Conservation (phyloP, 2,329 filamentous ascomycete genomes). For the Botrytis deweyae region DNA sequence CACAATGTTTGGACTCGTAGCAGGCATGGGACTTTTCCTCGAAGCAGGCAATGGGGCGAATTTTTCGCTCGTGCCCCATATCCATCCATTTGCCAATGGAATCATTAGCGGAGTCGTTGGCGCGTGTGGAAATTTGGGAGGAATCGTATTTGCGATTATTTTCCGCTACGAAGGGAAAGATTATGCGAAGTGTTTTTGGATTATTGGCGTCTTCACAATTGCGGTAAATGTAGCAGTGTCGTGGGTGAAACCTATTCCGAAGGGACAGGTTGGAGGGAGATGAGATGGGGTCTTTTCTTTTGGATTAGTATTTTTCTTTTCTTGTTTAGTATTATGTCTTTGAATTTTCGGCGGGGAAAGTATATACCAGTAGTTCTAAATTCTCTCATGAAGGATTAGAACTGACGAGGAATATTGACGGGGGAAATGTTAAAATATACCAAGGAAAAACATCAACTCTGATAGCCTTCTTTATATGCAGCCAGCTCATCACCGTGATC, state of each 20-base stretch:
- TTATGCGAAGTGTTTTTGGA: constrained; percentile 74
- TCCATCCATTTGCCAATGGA: constrained; percentile 78
- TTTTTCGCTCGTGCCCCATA: constrained; percentile 83
- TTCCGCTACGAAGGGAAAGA: constrained; percentile 67
- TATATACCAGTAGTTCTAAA: neutral
- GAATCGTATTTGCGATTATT: constrained; percentile 79
- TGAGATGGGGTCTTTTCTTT: neutral
- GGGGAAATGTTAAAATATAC: neutral
- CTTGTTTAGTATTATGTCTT: neutral
- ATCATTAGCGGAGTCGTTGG: constrained; percentile 74
- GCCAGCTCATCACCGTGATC: neutral
- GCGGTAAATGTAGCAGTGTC: constrained; percentile 64
- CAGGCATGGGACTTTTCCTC: constrained; percentile 76
- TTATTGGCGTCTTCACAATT: constrained; percentile 76
- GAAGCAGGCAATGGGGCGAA: constrained; percentile 85
- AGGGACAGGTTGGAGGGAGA: constrained; percentile 50
- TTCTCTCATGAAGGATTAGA: neutral
- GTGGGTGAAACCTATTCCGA: constrained; percentile 62
- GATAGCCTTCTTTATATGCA: neutral
- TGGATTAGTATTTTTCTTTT: neutral
- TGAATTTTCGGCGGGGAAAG: neutral
- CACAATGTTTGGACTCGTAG: constrained; percentile 74
- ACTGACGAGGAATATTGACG: too few relatives aligned
- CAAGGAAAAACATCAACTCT: neutral
- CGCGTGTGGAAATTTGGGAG: constrained; percentile 79